Evolutionary conservation across 2,329 filamentous ascomycete genomes (phyloP).

Genomic region (Aspergillus versicolor): DNA sequence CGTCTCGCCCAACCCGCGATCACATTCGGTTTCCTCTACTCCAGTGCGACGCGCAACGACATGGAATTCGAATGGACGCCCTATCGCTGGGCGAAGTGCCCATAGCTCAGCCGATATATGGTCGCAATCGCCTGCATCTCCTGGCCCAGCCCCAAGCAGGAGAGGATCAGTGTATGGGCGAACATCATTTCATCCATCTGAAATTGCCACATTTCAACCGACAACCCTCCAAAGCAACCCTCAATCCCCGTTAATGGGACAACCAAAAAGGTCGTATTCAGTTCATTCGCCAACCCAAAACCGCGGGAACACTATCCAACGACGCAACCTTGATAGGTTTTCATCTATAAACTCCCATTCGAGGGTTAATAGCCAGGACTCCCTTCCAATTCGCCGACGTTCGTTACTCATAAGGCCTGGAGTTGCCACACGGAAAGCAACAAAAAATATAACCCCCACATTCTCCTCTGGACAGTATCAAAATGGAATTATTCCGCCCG

Average conservation of each 20-base stretch:
- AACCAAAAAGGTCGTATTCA: conserved; percentile 31
- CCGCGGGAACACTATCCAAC: conserved; percentile 24
- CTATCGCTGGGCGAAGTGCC: conserved; percentile 3
- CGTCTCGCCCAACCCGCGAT: conserved; percentile 12
- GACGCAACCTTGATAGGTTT: conserved; percentile 26
- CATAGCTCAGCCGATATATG: conserved; percentile 11
- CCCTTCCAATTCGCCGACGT: conserved; percentile 37
- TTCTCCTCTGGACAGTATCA: conserved; percentile 25
- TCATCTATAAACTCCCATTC: conserved; percentile 35
- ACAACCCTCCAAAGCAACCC: conserved; percentile 15
- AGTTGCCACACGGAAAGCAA: conserved; percentile 35
- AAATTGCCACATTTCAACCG: conserved; percentile 24
- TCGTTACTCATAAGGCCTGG: conserved; percentile 38
- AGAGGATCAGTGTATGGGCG: conserved; percentile 19
- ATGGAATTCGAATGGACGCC: conserved; percentile 5
- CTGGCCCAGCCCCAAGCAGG: conserved; percentile 3
- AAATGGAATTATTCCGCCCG: conserved; percentile 17
- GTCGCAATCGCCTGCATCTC: conserved; percentile 8
- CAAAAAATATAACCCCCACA: conserved; percentile 22
- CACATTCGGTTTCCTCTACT: conserved; percentile 25
- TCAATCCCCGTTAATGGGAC: conserved; percentile 16
- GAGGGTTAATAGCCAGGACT: conserved; percentile 32
- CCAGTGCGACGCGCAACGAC: conserved; percentile 15
- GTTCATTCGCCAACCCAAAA: conserved; percentile 27
- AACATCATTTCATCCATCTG: conserved; percentile 19